Evolutionary conservation across 192 early-diverging fungal species (phyloP), one percentile per base, ranked within the genome.

Genomic region (Mortierella hygrophila): DNA sequence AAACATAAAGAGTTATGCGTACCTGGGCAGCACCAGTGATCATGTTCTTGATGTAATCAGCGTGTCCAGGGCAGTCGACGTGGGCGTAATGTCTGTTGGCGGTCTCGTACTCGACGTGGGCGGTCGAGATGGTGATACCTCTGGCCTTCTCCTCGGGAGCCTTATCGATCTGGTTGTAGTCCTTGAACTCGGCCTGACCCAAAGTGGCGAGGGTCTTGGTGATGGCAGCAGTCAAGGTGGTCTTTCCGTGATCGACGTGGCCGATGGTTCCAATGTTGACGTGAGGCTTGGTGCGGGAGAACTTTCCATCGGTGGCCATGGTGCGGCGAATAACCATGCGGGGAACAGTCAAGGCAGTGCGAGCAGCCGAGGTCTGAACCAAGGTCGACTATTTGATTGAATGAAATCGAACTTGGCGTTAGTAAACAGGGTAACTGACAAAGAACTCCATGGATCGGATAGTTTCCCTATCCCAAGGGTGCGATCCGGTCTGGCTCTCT

Each of bases 41-140:
- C 95, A 97, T 96, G 93, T 97, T 97, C 93, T 99, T 99, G 89
- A 99, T 99, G 91, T 98, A 99, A 93, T 99, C 99, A 75, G 97
- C 95, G 93, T 99, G 99, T 63, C 99, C 99, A 54, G 99, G 99
- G 89, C 97, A 98, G 89, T 99, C 97, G 4, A 99, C 95, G 85
- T 98, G 97, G 16, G 98, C 97, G 82, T 99, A 99, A 90, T 99
- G 98, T 72, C 97, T 93, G 75, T 86, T 92, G 46, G 77, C 81
- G 26, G 97, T 99, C 92, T 99, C 96, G 82, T 98, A 99, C 90
- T 99, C 97, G 73, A 99, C 97, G 88, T 99, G 98, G 44, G 98
- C 97, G 9, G 96, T 96, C 75, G 95, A 96, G 75, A 99, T 99
- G 54, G 98, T 99, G 88, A 99, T 99, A 90, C 97, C 98, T 88